Evolutionary conservation across 306 rosid genomes (phyloP), one percentile per base, ranked within the genome.

Genomic region (Trifolium subterraneum): DNA sequence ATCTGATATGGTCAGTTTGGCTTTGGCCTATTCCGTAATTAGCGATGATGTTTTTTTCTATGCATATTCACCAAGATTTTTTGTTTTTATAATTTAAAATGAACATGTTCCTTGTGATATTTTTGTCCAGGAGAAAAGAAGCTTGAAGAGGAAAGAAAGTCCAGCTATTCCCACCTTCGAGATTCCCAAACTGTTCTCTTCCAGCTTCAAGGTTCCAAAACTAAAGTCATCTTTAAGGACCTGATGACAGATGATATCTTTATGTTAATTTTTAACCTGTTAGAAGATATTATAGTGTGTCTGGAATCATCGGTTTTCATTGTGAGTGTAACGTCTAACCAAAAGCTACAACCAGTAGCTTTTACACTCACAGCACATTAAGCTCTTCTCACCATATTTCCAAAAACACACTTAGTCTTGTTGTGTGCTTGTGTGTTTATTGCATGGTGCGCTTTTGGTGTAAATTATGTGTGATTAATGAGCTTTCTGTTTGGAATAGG

Each of bases 121-220:
- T 20, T 84, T 20, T 84, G 70, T 75, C 54, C 81, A 90, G 97
- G 86, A 80, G 59, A 56, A 48, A 33, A 77, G 63, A 75, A 51
- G 84, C 50, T 79, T 66, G 59, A 93, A 93, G 89, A 88, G 96
- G 88, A 86, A 90, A 73, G 80, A 62, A 41, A 63, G 42, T 14
- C 70, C 80, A 8, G 83, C n/a, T 60, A 36, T 58, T 35, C 74
- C 71, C 47, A 15, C 52, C 39, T 75, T 73, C 0, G 82, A 36
- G 59, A 80, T 90, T 42, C 92, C 95, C 18, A 90, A 86, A 66
- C 79, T 90, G 73, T 89, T 93, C 84, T 71, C 96, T n/a, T 75
- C 92, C 61, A 29, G 77, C 65, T 89, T 93, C 78, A 90, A 84
- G 87, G 88, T 89, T 85, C 98, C 96, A 48, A 93, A 93, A 80